Evolutionary conservation across 768 basidiomycete genomes (phyloP), one percentile per base, ranked within the genome.

Genomic region (Trametes maxima): DNA sequence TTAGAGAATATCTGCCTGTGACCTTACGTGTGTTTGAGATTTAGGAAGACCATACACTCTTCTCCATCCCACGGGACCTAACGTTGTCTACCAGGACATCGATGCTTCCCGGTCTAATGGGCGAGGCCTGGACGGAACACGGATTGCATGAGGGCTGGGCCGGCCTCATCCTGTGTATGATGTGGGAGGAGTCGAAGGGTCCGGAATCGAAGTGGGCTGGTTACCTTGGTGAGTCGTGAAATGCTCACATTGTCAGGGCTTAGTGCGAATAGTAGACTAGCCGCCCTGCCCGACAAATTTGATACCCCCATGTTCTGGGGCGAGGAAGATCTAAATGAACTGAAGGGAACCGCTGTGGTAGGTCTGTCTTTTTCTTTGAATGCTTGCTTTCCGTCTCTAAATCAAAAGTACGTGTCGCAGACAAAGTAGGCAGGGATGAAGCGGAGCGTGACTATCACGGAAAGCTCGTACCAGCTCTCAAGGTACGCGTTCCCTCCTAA

Each of bases 231-330:
- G 58, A 48, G 84, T 73, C 14, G 14, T 12, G 16, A 21, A 7
- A 17, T n/a, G 36, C 28, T 46, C 16, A 12, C 0, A 4, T 16
- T 25, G 10, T 3, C 4, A 33, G 0, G 17, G 11, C n/a, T 22
- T 5, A 4, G 42, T 42, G 21, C 47, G 24, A 35, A 14, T 16
- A 13, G n/a, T 43, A 11, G 22, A 25, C 25, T 33, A 91, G 90
- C 74, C 25, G 81, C 81, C 16, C 80, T 98, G 61, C 95, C 95
- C 0, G 77, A 68, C 13, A 62, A 66, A 13, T 98, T 98, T 70
- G 82, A 89, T 65, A 95, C 95, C 0, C 93, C 94, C 0, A 98
- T 99, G 92, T 95, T 98, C 70, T 98, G 97, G 97, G 76, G 71
- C 44, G 80, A 82, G 2, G 81, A 80, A 2, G 94, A 97, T 55